These are phyloP conservation scores for Galerina sulciceps DNA, from an alignment of 768 basidiomycete species.

Conservation along the genomic window DNA sequence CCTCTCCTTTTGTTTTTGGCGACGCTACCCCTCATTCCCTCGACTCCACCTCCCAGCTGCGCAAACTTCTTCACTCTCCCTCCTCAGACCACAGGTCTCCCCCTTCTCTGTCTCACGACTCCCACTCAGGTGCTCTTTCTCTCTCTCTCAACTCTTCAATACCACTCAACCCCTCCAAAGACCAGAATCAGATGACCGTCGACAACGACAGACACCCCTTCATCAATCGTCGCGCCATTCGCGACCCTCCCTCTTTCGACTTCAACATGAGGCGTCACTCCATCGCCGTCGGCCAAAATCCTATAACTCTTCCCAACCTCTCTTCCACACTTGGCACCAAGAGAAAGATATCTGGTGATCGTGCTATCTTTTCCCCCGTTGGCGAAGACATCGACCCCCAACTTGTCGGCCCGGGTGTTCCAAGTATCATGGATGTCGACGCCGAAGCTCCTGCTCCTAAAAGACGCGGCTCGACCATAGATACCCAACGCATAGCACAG, in stretches of 20 bases:
- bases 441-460: conserved; percentile 75
- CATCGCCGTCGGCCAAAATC: conserved; percentile 61
- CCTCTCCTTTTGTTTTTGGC: conserved; percentile 74
- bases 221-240: conserved; percentile 30
- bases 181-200: conserved; percentile 41
- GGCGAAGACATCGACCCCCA: conserved; percentile 71
- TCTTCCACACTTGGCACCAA: conserved; percentile 61
- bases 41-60: conserved; percentile 49
- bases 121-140: no score
- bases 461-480: conserved; percentile 82
- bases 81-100: conserved; percentile 45
- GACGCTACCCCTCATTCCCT: conserved; percentile 53
- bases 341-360: conserved; percentile 82
- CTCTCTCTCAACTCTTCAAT: no score
- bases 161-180: conserved; percentile 33
- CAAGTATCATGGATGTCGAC: conserved; percentile 62
- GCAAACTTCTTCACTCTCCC: conserved; percentile 64
- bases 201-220: conserved; percentile 39
- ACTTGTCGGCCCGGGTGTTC: conserved; percentile 69
- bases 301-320: conserved; percentile 43
- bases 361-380: conserved; percentile 49
- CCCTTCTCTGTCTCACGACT: conserved; percentile 31
- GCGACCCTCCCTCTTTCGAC: conserved; percentile 60
- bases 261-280: conserved; percentile 76
- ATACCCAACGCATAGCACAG: conserved; percentile 76